phyloP scores from a whole-genome alignment of 352 stramenopile genomes.

The Pythium utonaiense region DNA sequence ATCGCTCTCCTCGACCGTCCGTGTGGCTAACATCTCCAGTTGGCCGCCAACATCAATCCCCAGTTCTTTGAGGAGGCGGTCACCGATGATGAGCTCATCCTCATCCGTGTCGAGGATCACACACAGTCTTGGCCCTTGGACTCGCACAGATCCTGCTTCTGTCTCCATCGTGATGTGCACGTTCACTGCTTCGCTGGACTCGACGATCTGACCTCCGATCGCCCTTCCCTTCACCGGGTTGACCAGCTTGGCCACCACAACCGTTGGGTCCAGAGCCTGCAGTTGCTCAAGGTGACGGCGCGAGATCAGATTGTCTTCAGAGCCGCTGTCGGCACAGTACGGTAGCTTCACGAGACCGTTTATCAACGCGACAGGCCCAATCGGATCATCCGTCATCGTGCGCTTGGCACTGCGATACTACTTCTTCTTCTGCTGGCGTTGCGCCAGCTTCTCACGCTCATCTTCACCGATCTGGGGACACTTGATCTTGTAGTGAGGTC shows the following conservation, averaged over 20 bases:
- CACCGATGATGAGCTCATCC: constrained; percentile 7
- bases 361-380: neutral
- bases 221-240: neutral
- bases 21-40: constrained; percentile 3
- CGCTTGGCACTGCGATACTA: constrained; percentile 9
- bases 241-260: neutral
- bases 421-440: neutral
- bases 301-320: constrained; percentile 11
- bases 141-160: constrained; percentile 6
- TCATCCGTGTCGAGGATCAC: constrained; percentile 3
- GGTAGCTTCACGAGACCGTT: constrained; percentile 8
- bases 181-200: constrained; percentile 1
- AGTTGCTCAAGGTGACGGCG: constrained; percentile 3
- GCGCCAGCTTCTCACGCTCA: neutral
- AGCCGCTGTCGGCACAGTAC: constrained; percentile 20
- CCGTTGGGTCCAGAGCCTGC: neutral
- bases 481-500: neutral
- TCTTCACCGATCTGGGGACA: neutral
- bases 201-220: constrained; percentile 4
- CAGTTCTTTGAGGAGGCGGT: neutral
- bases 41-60: constrained; percentile 1
- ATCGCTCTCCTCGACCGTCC: neutral
- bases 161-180: constrained; percentile 8
- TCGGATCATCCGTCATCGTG: neutral
- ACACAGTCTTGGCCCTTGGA: constrained; percentile 3